phyloP scores from a whole-genome alignment of 345 rosid species.

The Leavenworthia alabamica region DNA sequence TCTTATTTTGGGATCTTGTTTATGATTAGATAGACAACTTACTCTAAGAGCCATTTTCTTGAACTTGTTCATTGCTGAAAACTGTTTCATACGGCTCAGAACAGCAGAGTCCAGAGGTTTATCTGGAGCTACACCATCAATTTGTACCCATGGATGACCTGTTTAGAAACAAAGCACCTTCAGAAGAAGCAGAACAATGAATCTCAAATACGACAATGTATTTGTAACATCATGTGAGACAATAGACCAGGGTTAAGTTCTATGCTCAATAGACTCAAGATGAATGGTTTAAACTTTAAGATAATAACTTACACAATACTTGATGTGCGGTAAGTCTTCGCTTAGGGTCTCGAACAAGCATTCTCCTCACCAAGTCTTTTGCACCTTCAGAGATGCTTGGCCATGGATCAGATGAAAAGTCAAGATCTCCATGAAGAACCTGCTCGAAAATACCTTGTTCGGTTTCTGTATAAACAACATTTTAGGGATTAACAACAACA shows the following conservation, averaged over 20 bases:
- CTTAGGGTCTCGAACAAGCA: conserved; percentile 82
- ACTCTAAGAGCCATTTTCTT: conserved; percentile 85
- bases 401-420: conserved; percentile 83
- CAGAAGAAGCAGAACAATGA: not conserved
- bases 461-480: conserved; percentile 42
- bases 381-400: conserved; percentile 84
- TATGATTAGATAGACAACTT: not conserved
- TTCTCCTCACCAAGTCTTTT: conserved; percentile 74
- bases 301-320: conserved; percentile 71
- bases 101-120: conserved; percentile 89
- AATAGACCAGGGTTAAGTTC: not conserved
- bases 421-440: conserved; percentile 81
- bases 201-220: not conserved
- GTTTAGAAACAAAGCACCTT: conserved; percentile 15
- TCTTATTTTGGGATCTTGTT: not conserved
- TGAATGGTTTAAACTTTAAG: conserved; percentile 15
- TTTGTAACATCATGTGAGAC: not conserved
- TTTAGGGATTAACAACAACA: not conserved
- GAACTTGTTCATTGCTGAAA: conserved; percentile 88
- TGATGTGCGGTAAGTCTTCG: conserved; percentile 72
- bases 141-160: conserved; percentile 94
- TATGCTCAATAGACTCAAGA: not conserved
- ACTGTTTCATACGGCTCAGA: conserved; percentile 73
- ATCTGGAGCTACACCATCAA: conserved; percentile 81
- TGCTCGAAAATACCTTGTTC: conserved; percentile 88